phyloP scores from a whole-genome alignment of 2,329 filamentous ascomycete species.

The Ascomycota sp. region DNA sequence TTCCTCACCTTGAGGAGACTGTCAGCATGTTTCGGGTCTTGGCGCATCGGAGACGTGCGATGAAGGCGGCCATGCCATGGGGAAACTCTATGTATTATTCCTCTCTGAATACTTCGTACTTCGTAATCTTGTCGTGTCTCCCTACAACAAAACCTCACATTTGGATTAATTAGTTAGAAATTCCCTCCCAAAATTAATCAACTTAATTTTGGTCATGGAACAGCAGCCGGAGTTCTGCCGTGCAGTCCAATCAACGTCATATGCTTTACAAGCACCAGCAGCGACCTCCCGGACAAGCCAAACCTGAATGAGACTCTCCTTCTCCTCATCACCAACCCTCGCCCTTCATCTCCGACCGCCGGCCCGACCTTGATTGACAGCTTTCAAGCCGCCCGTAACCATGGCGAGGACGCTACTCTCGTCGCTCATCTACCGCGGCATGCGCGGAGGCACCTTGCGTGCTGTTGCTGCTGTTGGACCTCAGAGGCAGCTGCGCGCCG shows the following conservation, averaged over 20 bases:
- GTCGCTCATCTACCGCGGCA: constrained; percentile 45
- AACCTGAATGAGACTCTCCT: constrained; percentile 3
- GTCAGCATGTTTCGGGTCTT: too few species aligned
- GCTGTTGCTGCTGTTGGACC: constrained; percentile 16
- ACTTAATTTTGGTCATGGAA: too few species aligned
- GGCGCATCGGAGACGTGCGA: too few species aligned
- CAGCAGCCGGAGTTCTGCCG: constrained; percentile 4
- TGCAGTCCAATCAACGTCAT: constrained; percentile 5
- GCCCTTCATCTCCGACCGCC: constrained; percentile 3
- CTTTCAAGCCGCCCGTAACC: too few species aligned
- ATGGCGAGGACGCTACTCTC: constrained; percentile 77
- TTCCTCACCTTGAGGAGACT: too few species aligned
- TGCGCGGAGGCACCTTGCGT: constrained; percentile 36
- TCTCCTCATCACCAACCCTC: constrained; percentile 3
- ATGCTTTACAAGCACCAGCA: constrained; percentile 7
- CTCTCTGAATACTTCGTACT: too few species aligned
- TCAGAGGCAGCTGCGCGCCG: constrained; percentile 45
- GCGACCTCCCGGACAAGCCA: constrained; percentile 1
- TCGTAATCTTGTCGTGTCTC: too few species aligned
- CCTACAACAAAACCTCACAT: too few species aligned
- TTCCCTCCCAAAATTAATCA: not conserved
- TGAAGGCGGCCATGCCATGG: too few species aligned
- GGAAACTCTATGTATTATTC: too few species aligned
- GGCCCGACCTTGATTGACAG: constrained; percentile 5
- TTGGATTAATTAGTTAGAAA: too few species aligned